Base-by-base conservation (phyloP, 106 monocot genomes). In the Allium fistulosum region DNA sequence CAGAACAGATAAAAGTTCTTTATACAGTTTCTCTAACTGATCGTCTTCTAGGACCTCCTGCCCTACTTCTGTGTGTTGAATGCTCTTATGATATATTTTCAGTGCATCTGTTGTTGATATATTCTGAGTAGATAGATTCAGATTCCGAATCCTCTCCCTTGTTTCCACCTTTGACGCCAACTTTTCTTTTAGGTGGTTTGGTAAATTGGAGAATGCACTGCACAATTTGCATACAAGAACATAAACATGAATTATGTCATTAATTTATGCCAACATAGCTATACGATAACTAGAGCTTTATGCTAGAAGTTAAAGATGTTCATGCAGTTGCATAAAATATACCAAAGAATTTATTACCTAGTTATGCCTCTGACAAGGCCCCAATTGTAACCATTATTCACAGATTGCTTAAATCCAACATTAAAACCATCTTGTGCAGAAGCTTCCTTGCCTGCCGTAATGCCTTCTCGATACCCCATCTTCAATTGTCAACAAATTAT, bases 381-480 rank as follows among this genome's bases (percentile, higher is more conserved):
- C 85, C 89, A 81, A 8, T 76, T 82, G 63, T 82, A 77, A 37
- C 92, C 97, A 61, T 58, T 64, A 63, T 15, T 14, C 12, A 82
- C 80, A 67, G 89, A 89, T 77, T 97, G 76, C 69, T 73, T 80
- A 73, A 82, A 92, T 22, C 92, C 97, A 66, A 58, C 69, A 80
- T 89, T 89, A 61, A 88, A 97, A 49, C 92, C 97, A 74, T 87
- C 80, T 67, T 97, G 92, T 11, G 87, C 86, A 53, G 89, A 84
- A 64, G 78, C 81, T 76, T 97, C 82, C 72, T 92, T 86, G 26
- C 92, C 97, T 63, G 75, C 78, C 26, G 79, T 76, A 52, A 89
- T 76, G 62, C 97, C 97, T 69, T 92, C 92, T 53, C 89, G 71
- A 63, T 92, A 97, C 13, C 97, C 97, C 75, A 85, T 87, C 88